Evolutionary conservation across 768 basidiomycete species (phyloP).

Genomic region (Suillus paluster): DNA sequence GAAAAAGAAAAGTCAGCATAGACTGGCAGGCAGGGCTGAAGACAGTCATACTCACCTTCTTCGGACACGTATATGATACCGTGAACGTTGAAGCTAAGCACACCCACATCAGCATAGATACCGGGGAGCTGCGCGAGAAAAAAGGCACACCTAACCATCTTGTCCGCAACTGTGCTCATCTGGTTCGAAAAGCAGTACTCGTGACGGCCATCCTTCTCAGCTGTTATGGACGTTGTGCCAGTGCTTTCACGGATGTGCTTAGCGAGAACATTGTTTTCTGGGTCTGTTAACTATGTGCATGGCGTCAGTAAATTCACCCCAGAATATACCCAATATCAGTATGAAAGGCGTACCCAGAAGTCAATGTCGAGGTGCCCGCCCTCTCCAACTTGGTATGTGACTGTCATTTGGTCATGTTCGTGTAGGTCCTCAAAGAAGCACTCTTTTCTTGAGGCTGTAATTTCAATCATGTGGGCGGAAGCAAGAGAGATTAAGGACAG

Average conservation of each 20-base stretch:
- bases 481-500: conserved; percentile 40
- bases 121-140: neutral
- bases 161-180: conserved; percentile 96
- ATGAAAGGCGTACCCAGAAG: conserved; percentile 73
- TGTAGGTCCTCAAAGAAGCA: conserved; percentile 97
- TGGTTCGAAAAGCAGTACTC: conserved; percentile 99
- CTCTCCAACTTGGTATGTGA: conserved; percentile 98
- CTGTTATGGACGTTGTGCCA: conserved; percentile 86
- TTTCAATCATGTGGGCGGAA: conserved; percentile 71
- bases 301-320: conserved; percentile 8
- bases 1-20: neutral
- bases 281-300: conserved; percentile 73
- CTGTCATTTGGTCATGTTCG: conserved; percentile 96
- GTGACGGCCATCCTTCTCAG: conserved; percentile 83
- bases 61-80: conserved; percentile 94
- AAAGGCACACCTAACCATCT: conserved; percentile 77
- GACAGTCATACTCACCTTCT: conserved; percentile 62
- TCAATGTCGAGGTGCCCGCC: conserved; percentile 98
- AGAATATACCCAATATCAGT: neutral
- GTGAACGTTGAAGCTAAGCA: conserved; percentile 92
- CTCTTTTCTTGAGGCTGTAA: conserved; percentile 82
- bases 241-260: conserved; percentile 89
- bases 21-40: neutral
- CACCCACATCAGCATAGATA: conserved; percentile 6
- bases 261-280: conserved; percentile 64